Evolutionary conservation across 768 basidiomycete genomes (phyloP).

Genomic region (Lactarius psammicola): DNA sequence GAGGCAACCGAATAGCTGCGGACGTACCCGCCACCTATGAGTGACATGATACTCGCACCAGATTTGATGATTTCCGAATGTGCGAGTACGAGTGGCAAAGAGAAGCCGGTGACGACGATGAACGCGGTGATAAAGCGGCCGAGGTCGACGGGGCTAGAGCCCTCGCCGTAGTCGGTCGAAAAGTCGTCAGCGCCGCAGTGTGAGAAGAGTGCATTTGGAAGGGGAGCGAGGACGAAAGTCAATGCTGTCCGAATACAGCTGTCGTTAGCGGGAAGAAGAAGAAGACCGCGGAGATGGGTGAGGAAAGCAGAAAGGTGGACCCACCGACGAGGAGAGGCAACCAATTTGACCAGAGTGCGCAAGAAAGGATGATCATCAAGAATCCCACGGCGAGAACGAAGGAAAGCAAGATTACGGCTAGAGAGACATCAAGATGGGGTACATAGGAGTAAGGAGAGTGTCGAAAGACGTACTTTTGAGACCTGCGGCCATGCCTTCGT

Average conservation of each 20-base stretch:
- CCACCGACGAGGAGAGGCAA: conserved; percentile 92
- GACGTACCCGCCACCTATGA: conserved; percentile 85
- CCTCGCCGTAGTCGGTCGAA: conserved; percentile 69
- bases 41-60: conserved; percentile 90
- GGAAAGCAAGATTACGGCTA: conserved; percentile 94
- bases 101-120: conserved; percentile 90
- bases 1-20: conserved; percentile 8
- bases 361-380: conserved; percentile 94
- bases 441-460: conserved; percentile 2
- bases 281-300: background rate
- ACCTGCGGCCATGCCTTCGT: conserved; percentile 29
- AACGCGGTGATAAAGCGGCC: conserved; percentile 92
- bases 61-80: conserved; percentile 86
- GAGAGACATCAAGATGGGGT: background rate
- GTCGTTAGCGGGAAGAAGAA: background rate
- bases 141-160: conserved; percentile 74
- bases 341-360: conserved; percentile 96
- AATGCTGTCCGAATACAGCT: conserved; percentile 55
- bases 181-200: conserved; percentile 92
- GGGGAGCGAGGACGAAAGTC: conserved; percentile 91
- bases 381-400: conserved; percentile 99
- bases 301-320: conserved; percentile 33
- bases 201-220: conserved; percentile 93
- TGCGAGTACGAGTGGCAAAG: conserved; percentile 86
- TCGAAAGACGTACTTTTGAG: conserved; percentile 26